phyloP scores from a whole-genome alignment of 495 filamentous ascomycete genomes.

The Annulohypoxylon moriforme region DNA sequence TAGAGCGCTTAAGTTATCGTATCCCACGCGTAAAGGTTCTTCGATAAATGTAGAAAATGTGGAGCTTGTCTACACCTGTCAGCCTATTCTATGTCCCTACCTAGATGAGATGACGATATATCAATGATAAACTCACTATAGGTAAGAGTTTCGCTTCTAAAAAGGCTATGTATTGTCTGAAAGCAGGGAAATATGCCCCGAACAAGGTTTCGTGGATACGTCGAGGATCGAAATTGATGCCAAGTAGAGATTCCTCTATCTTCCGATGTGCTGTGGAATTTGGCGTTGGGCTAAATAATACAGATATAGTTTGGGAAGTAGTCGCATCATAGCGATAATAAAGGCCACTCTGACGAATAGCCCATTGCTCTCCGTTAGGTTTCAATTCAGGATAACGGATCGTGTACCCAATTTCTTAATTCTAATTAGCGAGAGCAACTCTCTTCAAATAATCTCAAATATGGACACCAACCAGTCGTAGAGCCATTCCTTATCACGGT shows the following conservation, averaged over 20 bases:
- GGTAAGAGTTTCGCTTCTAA: conserved; percentile 52
- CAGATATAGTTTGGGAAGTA: conserved; percentile 47
- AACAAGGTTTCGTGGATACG: conserved; percentile 54
- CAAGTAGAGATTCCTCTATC: conserved; percentile 35
- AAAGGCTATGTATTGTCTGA: conserved; percentile 53
- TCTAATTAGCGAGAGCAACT: conserved; percentile 3
- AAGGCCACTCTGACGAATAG: conserved; percentile 57
- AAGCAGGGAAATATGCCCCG: conserved; percentile 52
- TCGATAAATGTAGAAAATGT: conserved; percentile 50
- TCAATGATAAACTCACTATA: conserved; percentile 32
- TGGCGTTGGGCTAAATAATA: conserved; percentile 53
- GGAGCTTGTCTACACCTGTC: conserved; percentile 35
- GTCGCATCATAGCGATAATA: conserved; percentile 53
- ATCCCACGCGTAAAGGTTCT: conserved; percentile 47
- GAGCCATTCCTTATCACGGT: conserved; percentile 36
- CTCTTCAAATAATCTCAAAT: background rate
- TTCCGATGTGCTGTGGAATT: conserved; percentile 46
- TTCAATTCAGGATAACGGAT: conserved; percentile 58
- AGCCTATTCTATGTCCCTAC: conserved; percentile 4
- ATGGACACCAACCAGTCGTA: conserved; percentile 43
- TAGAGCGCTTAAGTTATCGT: conserved; percentile 48
- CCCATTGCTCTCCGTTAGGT: conserved; percentile 48
- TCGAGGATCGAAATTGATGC: conserved; percentile 31
- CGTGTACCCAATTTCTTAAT: conserved; percentile 55
- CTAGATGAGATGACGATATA: background rate